Conservation (phyloP, 208 protist genomes). For the Wallacemonas sp. region DNA sequence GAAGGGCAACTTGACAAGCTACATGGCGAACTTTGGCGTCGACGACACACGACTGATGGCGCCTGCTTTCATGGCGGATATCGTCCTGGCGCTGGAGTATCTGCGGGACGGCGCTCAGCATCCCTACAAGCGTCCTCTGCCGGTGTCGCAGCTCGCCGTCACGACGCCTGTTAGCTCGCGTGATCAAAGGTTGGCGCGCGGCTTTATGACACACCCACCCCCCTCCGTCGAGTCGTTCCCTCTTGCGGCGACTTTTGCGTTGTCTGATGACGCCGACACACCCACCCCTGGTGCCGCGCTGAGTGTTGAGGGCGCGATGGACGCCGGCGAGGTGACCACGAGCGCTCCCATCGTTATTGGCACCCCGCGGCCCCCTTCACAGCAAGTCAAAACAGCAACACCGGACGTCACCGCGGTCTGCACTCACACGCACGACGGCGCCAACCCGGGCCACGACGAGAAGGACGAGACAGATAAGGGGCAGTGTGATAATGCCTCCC, state of each 20-base stretch:
- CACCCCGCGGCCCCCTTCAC: no score
- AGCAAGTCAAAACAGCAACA: not conserved
- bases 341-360: no score
- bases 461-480: not conserved
- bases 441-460: not conserved
- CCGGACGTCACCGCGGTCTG: not conserved
- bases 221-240: slow-evolving; percentile 1
- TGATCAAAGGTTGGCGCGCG: not conserved
- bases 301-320: not conserved
- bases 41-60: slow-evolving; percentile 56
- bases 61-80: slow-evolving; percentile 71
- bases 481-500: not conserved
- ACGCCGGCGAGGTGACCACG: not conserved
- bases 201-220: not conserved
- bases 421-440: not conserved
- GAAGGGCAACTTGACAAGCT: slow-evolving; percentile 59
- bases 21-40: slow-evolving; percentile 55
- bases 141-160: not conserved
- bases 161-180: not conserved
- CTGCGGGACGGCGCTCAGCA: slow-evolving; percentile 68
- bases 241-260: not conserved
- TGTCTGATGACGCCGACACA: slow-evolving; percentile 1
- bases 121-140: slow-evolving; percentile 23
- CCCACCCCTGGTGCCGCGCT: not conserved
- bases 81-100: slow-evolving; percentile 84